Base-by-base conservation (phyloP, 2,329 filamentous ascomycete species). In the Aspergillus awamori region DNA sequence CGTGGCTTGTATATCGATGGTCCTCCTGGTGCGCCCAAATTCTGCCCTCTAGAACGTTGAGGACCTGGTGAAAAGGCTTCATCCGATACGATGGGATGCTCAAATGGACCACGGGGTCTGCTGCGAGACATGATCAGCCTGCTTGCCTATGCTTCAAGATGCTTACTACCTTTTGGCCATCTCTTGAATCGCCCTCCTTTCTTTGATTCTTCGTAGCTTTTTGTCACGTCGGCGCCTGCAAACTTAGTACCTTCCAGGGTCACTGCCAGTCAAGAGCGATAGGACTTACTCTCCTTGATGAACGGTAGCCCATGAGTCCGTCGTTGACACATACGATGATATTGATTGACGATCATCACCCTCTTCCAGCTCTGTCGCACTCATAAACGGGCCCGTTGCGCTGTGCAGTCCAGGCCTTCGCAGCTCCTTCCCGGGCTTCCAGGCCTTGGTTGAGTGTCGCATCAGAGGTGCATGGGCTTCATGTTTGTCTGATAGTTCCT, bases 281-380 rank as follows among this genome's bases (percentile, higher is more conserved):
- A 2, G 33, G 13, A 63, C 69, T 65, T 62, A 70, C 69, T 64
- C 64, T 60, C 47, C 55, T 24, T 67, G 64, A 47, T 63, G 58
- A 28, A 63, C 58, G 8, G 67, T 69, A n/a, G 65, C 62, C 68
- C 68, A 69, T 2, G 68, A 70, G 54, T 69, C 63, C 24, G 63
- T 64, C 36, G 67, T 69, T 13, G 69, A 69, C 17, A 59, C 38
- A 38, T 55, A 65, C 5, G 69, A 69, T 13, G 63, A 60, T 24
- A 56, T 64, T 24, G 59, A 63, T 20, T 57, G 55, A n/a, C 41
- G 58, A 20, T 68, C 65, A 20, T 57, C 53, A 4, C 57, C 62
- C 20, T 60, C 57, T 11, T 68, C 65, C 13, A 52, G 48, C 8
- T 57, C 61, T n/a, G 56, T 53, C 13, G 56, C 58, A 30, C 56